Evolutionary conservation across 176 grass and related monocot genomes (phyloP), one percentile per base, ranked within the genome.

Genomic region (Secale cereale): DNA sequence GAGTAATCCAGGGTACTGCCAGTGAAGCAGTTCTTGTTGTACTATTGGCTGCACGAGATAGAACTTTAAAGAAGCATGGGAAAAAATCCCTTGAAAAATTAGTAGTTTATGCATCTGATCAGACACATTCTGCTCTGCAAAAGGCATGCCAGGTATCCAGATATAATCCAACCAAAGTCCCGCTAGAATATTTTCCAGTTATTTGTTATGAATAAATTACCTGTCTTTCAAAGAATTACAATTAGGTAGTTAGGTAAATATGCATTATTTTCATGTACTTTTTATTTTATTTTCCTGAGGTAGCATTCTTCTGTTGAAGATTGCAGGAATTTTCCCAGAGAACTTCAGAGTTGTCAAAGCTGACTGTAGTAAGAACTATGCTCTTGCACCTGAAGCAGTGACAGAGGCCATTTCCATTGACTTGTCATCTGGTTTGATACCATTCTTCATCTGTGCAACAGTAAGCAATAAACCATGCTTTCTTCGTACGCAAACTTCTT

Each of bases 61-160:
- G 70, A 64, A 64, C 86, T 78, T 85, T 92, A 64, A 90, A 74
- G 37, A 93, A 80, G 65, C 70, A 91, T 22, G 91, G 94, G 6
- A 76, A 81, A n/a, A 80, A 71, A 11, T 80, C 67, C 14, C 85
- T 91, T 80, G 78, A 76, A 29, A 90, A 92, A 61, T 39, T 95
- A 76, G 91, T 96, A n/a, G 86, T 93, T 28, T 93, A 96, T 83
- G 91, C 82, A 59, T 96, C 94, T 68, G 94, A 96, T 78, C 94
- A 96, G 82, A 93, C 91, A n/a, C 94, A 96, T 83, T 89, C 78
- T 59, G 37, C 91, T 46, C 82, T 96, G 39, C 88, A 95, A 78
- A 96, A 93, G 88, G 91, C 94, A 83, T 90, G 88, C 26, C 88
- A 90, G 79, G 88, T 90, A 83, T 82, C 23, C 12, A 43, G 32